Base-by-base conservation (phyloP, 768 basidiomycete genomes). In the Coprinellus micaceus region DNA sequence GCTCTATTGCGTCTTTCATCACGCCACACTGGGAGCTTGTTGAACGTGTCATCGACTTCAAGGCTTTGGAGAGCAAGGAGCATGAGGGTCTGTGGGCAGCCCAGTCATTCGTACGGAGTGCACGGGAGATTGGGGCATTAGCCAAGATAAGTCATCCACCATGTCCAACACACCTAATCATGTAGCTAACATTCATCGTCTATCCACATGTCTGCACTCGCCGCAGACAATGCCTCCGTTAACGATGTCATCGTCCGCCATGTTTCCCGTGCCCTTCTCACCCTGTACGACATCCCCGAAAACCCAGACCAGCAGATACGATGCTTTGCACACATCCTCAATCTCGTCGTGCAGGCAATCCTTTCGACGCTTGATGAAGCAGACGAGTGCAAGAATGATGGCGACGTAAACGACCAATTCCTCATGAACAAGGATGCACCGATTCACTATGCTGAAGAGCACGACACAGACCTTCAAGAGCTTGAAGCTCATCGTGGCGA, bases 41-140 rank as follows among this genome's bases (percentile, higher is more conserved):
- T 24, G 45, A 47, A 28, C 45, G 45, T 5, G 45, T 47, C 19
- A 47, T 47, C 45, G 45, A 47, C 45, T 47, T 47, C n/a, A 47
- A 47, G 26, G 19, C 45, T 3, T 24, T 47, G 5, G 45, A 47
- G 26, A 28, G 26, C 45, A 47, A 21, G 45, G 45, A 47, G 19
- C 45, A 47, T 28, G 45, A 47, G 25, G 45, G 21, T 4, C 25
- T n/a, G 19, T 15, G 25, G 15, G 45, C 45, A 15, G 45, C 45
- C 4, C 19, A 24, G 19, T 17, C 45, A 47, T 47, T 47, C 45
- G 15, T 47, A 3, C 26, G 15, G 24, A 24, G 45, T 47, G 45
- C 45, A 22, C 45, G 45, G 15, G 15, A 47, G 24, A 47, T 47
- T 3, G 45, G 45, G 6, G 25, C 19, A 13, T 28, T 47, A 15